A percentile compares a stretch with the other conserved stretches of the same genome.
phyloP scores from a whole-genome alignment of 2,329 filamentous ascomycete species.

The Exophiala sp. region DNA sequence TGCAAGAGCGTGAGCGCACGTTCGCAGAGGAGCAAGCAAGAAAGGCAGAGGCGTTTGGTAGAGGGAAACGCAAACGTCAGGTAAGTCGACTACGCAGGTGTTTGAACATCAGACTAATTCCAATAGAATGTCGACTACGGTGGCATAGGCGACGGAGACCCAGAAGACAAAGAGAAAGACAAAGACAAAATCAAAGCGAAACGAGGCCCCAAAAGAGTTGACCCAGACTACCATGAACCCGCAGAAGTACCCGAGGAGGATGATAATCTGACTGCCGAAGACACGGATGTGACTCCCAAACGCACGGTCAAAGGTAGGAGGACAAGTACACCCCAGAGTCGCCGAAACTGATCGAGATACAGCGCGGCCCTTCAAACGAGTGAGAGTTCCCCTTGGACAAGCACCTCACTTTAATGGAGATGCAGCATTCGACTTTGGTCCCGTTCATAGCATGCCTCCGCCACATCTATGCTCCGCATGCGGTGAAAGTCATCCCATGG shows the following conservation, averaged over 20 bases:
- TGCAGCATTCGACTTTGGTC: slow-evolving; percentile 16
- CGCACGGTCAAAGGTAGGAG: slow-evolving; percentile 21
- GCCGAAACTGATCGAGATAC: slow-evolving; percentile 13
- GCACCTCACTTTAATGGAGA: slow-evolving; percentile 29
- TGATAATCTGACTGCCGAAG: slow-evolving; percentile 33
- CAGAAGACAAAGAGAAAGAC: background rate
- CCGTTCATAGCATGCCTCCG: slow-evolving; percentile 18
- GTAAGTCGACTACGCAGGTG: slow-evolving; percentile 39
- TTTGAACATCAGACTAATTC: slow-evolving; percentile 1
- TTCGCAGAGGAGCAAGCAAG: slow-evolving; percentile 68
- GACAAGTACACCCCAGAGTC: slow-evolving; percentile 2
- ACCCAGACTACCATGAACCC: slow-evolving; percentile 37
- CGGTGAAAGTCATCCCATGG: slow-evolving; percentile 50
- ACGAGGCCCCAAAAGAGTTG: slow-evolving; percentile 25
- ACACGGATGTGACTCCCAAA: slow-evolving; percentile 22
- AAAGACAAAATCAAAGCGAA: background rate
- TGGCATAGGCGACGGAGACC: slow-evolving; percentile 8
- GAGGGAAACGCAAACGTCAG: slow-evolving; percentile 71
- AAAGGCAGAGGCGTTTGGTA: slow-evolving; percentile 72
- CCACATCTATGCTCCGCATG: slow-evolving; percentile 52
- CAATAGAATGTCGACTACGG: slow-evolving; percentile 26
- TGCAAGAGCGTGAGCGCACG: slow-evolving; percentile 75
- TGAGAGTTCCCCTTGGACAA: slow-evolving; percentile 29
- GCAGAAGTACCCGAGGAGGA: slow-evolving; percentile 52
- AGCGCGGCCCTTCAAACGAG: slow-evolving; percentile 40